Evolutionary conservation across 371 early-diverging fungal genomes (phyloP), one percentile per base, ranked within the genome.

Genomic region (Circinella umbellata): DNA sequence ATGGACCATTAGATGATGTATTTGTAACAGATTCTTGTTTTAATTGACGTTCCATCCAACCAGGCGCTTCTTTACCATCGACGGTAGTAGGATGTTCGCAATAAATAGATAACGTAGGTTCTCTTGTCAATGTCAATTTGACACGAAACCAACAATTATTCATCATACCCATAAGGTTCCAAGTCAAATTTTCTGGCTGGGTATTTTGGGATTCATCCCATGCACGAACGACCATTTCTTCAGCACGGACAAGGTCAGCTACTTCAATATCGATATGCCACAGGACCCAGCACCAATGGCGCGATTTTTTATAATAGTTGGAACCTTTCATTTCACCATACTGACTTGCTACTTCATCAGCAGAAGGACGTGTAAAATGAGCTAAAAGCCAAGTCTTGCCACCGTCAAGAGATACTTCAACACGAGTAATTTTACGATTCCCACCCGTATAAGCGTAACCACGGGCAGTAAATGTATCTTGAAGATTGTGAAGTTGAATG

Each of bases 131-230:
- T 59, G 81, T 73, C 49, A 84, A 66, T 49, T 77, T 78, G 37
- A 92, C 86, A n/a, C 81, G 76, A 75, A 84, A 91, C 82, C 90
- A 93, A 48, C 89, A 79, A 70, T 93, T 94, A 79, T 94, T 91
- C 90, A 94, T 92, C 82, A 93, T 92, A 39, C 94, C 94, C 79
- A 92, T 86, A 49, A 91, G 80, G 72, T 94, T 94, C 94, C 94
- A 95, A n/a, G 87, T 90, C 13, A 88, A 78, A 6, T 85, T 73
- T 51, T 80, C 75, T 2, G 95, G 95, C 74, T 94, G 94, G 5
- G 91, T 91, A 75, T 93, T 94, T 65, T 82, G 81, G 5, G 83
- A 78, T 11, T 85, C 80, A 71, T 95, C 93, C 92, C 92, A 93
- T 3, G 93, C 93, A 36, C 93, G 82, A 47, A 93, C 88, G 14